Evolutionary conservation across 441 rosid species (phyloP).

Genomic region (Adansonia gregorii): DNA sequence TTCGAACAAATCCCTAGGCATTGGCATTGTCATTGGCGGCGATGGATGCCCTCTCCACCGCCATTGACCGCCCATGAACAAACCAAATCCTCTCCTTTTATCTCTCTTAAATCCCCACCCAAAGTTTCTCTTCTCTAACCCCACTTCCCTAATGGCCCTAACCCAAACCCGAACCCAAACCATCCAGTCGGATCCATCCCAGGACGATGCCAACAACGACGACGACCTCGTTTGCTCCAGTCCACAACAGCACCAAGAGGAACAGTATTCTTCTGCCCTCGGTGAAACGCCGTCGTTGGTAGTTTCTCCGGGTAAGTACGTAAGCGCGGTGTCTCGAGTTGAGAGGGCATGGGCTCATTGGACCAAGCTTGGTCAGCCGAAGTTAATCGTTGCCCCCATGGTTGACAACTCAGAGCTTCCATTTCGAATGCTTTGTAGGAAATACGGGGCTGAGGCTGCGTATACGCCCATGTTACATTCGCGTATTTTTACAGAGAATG

Average conservation of each 20-base stretch:
- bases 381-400: slow-evolving; percentile 87
- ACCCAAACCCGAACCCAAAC: slow-evolving; percentile 19
- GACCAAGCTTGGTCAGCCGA: slow-evolving; percentile 73
- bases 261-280: slow-evolving; percentile 6
- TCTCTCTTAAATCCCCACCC: neutral
- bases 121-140: slow-evolving; percentile 19
- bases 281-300: slow-evolving; percentile 29
- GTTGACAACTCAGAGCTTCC: slow-evolving; percentile 96
- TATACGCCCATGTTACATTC: slow-evolving; percentile 94
- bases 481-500: slow-evolving; percentile 67
- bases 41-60: slow-evolving; percentile 41
- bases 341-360: slow-evolving; percentile 91
- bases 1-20: neutral
- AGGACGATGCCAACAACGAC: slow-evolving; percentile 9
- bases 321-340: slow-evolving; percentile 43
- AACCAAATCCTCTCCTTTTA: slow-evolving; percentile 24
- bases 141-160: slow-evolving; percentile 33
- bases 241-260: slow-evolving; percentile 28
- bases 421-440: slow-evolving; percentile 85
- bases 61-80: slow-evolving; percentile 52
- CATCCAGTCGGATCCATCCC: slow-evolving; percentile 33
- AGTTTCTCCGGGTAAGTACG: slow-evolving; percentile 37
- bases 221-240: slow-evolving; percentile 44
- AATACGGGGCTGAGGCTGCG: slow-evolving; percentile 90
- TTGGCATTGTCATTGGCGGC: slow-evolving; percentile 52